Evolutionary conservation across 805 yeast species (phyloP), one percentile per base, ranked within the genome.

Genomic region (Metschnikowia gruessii): DNA sequence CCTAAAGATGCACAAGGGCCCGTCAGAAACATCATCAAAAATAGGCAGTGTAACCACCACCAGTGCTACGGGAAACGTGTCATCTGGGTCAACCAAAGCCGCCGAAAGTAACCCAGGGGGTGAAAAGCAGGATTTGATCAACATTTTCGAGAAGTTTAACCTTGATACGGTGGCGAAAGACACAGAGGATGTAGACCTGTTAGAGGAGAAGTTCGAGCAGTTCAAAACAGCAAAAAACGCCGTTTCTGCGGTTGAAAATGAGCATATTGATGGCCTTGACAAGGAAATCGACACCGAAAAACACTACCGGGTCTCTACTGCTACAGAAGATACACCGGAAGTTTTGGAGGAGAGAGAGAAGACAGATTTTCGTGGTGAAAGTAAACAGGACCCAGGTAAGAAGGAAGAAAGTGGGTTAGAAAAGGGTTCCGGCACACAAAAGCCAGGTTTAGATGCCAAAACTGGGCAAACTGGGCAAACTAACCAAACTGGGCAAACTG

Each of bases 51-150:
- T 36, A 11, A 22, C 21, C 9, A 35, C 30, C 5, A 34, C 48
- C 19, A 34, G 31, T 21, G 38, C 50, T 3, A 28, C 49, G 1
- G 45, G 43, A 12, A 39, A 40, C 10, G 44, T 51, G 8, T 62
- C 62, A 1, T 62, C 69, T 6, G 51, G 62, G 5, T 46, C 62
- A 3, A 60, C 55, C 6, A 60, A 61, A 2, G 51, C 50, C 3
- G 53, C 51, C 2, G 57, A 56, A 8, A 54, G 50, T 7, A 56
- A 52, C 3, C 46, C 4, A 13, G 9, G 45, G 8, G 42, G 37
- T 43, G 43, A 52, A 51, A 19, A 43, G 22, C 41, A 32, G 24
- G 53, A 49, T 16, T 45, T 49, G 37, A 43, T 50, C 7, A 48
- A 40, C 5, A 24, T 50, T 8, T 41, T 50, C 34, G 56, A 40